Evolutionary conservation across 352 stramenopile genomes (phyloP).

Genomic region (Labyrinthula sp.): DNA sequence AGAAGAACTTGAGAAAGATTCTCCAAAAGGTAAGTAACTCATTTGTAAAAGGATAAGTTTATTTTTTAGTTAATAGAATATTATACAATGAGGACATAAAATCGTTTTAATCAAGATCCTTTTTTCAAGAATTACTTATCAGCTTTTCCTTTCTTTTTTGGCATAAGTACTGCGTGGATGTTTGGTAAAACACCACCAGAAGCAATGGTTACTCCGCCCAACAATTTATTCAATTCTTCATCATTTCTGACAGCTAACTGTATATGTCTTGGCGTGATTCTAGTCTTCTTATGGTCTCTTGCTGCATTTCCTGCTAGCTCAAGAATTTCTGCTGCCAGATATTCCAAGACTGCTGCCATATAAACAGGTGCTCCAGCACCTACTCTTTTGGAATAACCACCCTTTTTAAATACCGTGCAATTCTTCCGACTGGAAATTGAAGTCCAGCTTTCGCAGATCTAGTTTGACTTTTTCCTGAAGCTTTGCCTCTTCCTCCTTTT

Average conservation of each 20-base stretch:
- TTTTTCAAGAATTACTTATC: too few species aligned
- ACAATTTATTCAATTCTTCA: slow-evolving; percentile 81
- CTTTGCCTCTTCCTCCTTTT: slow-evolving; percentile 51
- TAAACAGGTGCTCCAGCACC: slow-evolving; percentile 73
- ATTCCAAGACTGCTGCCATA: slow-evolving; percentile 68
- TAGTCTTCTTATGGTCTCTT: slow-evolving; percentile 79
- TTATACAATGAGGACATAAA: too few species aligned
- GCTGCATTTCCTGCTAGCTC: slow-evolving; percentile 71
- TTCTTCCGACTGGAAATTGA: slow-evolving; percentile 79
- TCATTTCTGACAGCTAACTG: slow-evolving; percentile 79
- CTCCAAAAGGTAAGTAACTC: too few species aligned
- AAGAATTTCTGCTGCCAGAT: slow-evolving; percentile 63
- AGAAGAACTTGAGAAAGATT: too few species aligned
- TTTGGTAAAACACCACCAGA: slow-evolving; percentile 80
- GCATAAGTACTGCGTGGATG: slow-evolving; percentile 70
- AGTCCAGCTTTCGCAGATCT: slow-evolving; percentile 67
- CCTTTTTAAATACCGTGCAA: slow-evolving; percentile 74
- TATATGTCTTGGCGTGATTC: slow-evolving; percentile 83
- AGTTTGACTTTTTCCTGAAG: slow-evolving; percentile 40
- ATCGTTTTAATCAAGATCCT: too few species aligned
- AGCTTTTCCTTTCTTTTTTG: slow-evolving; percentile 48
- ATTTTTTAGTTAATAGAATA: too few species aligned
- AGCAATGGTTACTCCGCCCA: slow-evolving; percentile 76
- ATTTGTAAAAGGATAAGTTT: too few species aligned
- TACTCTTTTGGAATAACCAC: slow-evolving; percentile 65